phyloP scores from a whole-genome alignment of 2,329 filamentous ascomycete genomes.

The Penicillium sp. region DNA sequence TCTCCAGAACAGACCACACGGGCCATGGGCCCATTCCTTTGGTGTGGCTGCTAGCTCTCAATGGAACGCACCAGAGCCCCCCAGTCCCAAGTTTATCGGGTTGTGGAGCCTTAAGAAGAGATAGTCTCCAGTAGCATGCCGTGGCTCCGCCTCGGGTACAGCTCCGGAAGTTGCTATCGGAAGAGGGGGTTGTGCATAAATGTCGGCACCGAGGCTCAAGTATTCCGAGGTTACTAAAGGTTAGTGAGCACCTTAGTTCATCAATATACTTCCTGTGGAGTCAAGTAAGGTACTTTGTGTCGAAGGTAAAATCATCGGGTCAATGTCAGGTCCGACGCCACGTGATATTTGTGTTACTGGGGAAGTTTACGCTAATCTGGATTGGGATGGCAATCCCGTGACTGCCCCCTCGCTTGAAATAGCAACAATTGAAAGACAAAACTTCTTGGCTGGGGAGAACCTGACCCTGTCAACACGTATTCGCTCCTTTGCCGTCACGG shows the following conservation, averaged over 20 bases:
- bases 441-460: neutral
- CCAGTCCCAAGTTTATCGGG: slow-evolving; percentile 16
- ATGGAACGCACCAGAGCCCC: slow-evolving; percentile 3
- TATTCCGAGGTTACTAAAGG: slow-evolving; percentile 2
- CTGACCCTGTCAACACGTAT: neutral
- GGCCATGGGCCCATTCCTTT: slow-evolving; percentile 9
- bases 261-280: neutral
- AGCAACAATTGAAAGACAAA: slow-evolving; percentile 8
- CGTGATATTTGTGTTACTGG: neutral
- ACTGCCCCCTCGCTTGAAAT: slow-evolving; percentile 19
- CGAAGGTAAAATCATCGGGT: neutral
- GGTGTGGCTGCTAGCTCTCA: slow-evolving; percentile 7
- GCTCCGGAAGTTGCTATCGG: slow-evolving; percentile 5
- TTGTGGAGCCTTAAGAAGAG: slow-evolving; percentile 15
- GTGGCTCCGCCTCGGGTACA: slow-evolving; percentile 10
- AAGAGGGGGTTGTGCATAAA: neutral
- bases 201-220: slow-evolving; percentile 1
- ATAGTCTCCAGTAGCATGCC: slow-evolving; percentile 11
- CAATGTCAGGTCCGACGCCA: neutral
- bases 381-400: slow-evolving; percentile 21
- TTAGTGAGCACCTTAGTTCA: neutral
- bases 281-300: neutral
- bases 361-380: neutral
- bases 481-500: neutral
- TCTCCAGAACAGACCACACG: neutral